Base-by-base conservation (phyloP, 805 yeast genomes). In the Schizosaccharomyces lindneri region DNA sequence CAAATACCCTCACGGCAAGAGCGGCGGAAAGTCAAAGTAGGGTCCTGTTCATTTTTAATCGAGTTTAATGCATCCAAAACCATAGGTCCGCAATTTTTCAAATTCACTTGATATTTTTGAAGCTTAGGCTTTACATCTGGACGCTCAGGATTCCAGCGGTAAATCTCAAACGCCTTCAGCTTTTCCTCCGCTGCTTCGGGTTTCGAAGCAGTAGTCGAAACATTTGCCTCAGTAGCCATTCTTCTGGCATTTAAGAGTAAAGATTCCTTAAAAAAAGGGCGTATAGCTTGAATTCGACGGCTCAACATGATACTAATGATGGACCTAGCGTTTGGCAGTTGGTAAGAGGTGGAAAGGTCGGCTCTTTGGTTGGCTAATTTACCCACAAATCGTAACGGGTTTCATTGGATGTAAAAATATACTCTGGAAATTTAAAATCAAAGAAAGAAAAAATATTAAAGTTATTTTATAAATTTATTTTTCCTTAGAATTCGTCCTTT, bases 1-100 rank as follows among this genome's bases (percentile, higher is more conserved):
- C 98, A 93, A 67, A 93, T 93, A 69, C 98, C 98, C 77, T 93
- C 98, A 78, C 98, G 87, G 77, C 98, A 93, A 55, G 97, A 88
- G 75, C 98, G 84, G 78, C 98, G 84, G 75, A 93, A 86, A 4
- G 98, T 93, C 71, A 93, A 80, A 41, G 97, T 86, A 59, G 97
- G 74, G 73, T 93, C 98, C 74, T 87, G 94, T 75, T 93, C 98
- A 73, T 90, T 88, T 75, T 93, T 93, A 74, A 93, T 88, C 75
- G 89, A 89, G 66, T 93, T 74, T 64, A 93, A 74, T 32, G 97
- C 98, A 74, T 93, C 98, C 70, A 93, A 78, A 61, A 93, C 85
- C 98, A 93, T 93, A 63, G 98, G 98, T 65, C 98, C 98, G 75
- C 95, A 87, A 61, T 83, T 76, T 75, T 88, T 84, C 72, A 93